Evolutionary conservation across 345 rosid genomes (phyloP), one percentile per base, ranked within the genome.

Genomic region (Eucalyptus decipiens): DNA sequence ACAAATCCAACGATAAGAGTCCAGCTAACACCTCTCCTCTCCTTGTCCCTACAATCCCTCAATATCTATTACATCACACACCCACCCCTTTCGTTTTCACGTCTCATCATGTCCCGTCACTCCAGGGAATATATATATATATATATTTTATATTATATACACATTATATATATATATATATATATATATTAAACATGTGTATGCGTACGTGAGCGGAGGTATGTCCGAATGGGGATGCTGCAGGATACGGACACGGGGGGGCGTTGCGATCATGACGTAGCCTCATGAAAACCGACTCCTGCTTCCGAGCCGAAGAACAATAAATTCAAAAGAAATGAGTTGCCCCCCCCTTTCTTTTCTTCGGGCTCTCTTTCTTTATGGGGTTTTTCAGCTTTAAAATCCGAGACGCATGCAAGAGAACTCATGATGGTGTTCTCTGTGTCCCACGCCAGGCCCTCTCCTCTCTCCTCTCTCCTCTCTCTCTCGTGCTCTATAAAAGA

Each of bases 321-420:
- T 76, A 42, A 76, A 76, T 76, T 76, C 49, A 37, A 40, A 87
- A 58, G 72, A 69, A 43, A 87, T 15, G 88, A 18, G 58, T 21
- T 52, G 26, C 58, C 58, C 58, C 21, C 21, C 56, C 10, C 10
- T 8, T 8, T 18, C 24, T 52, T 19, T 52, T 52, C 19, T 52
- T 19, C 4, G 58, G 58, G 58, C 47, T 40, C 13, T 30, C 24
- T 23, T 49, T 69, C 16, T 62, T 47, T 60, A 60, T 87, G 49
- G 72, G 72, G 80, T 21, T 89, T 50, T 92, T 91, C 91, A 92
- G 95, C 94, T 93, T 94, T 88, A 80, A 91, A 95, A 95, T 93
- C 89, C 92, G 92, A 92, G 96, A 90, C 97, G 99, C 99, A 94
- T 97, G 99, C 99, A 93, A 93, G 89, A 90, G 18, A 91, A 91